Percentiles rank a stretch among this genome's conserved stretches.
These are phyloP conservation scores for Teratosphaeria nubilosa DNA, from an alignment of 2,329 filamentous ascomycete species.

Conservation along the genomic window DNA sequence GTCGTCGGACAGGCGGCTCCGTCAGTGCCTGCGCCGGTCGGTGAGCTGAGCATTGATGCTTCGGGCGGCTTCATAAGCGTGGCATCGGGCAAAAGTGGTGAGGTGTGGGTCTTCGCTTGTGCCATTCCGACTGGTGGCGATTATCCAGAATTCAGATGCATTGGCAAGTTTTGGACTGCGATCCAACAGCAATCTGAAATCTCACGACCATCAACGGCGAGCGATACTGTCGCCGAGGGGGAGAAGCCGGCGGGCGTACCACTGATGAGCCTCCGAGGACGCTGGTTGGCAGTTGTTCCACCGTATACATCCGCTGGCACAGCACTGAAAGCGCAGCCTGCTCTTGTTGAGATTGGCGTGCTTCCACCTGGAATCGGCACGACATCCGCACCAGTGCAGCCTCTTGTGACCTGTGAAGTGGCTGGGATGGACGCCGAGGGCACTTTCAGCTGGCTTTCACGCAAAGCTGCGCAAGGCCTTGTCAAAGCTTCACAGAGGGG, in stretches of 20 bases:
- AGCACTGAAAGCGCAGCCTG: conserved; percentile 56
- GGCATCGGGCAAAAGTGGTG: conserved; percentile 72
- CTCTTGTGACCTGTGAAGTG: conserved; percentile 54
- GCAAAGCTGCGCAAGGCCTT: conserved; percentile 68
- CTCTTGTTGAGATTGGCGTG: conserved; percentile 41
- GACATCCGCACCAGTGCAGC: conserved; percentile 59
- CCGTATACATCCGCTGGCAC: conserved; percentile 59
- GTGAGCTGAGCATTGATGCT: conserved; percentile 63
- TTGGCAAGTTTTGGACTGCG: conserved; percentile 88
- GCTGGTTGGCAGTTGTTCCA: conserved; percentile 71
- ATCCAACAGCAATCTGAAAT: conserved; percentile 32
- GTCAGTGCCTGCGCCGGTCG: conserved; percentile 52
- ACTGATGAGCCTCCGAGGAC: conserved; percentile 57
- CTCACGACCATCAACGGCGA: conserved; percentile 5
- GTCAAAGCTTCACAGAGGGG: conserved; percentile 51
- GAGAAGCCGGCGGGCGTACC: conserved; percentile 35
- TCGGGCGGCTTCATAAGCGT: conserved; percentile 63
- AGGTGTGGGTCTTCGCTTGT: conserved; percentile 63
- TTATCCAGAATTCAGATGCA: conserved; percentile 46
- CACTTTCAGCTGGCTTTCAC: conserved; percentile 32
- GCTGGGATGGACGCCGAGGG: conserved; percentile 60
- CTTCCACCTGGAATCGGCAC: conserved; percentile 47
- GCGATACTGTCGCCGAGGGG: conserved; percentile 17
- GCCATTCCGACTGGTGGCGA: conserved; percentile 18
- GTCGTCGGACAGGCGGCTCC: conserved; percentile 14